These are phyloP conservation scores for Suillus discolor DNA, from an alignment of 768 basidiomycete species.

Conservation along the genomic window DNA sequence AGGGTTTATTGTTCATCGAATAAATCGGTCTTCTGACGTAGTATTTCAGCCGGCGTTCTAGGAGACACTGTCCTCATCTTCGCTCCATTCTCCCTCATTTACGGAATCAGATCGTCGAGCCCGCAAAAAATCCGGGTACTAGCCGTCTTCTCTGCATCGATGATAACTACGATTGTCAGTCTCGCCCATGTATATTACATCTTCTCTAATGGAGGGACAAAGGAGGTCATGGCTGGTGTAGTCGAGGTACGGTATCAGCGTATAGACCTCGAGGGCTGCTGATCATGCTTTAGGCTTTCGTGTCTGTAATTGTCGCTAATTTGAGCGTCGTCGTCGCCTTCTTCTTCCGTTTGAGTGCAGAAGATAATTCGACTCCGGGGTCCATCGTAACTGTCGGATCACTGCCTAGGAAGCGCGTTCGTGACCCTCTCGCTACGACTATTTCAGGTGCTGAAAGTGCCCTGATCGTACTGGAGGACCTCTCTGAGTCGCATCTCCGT, in stretches of 20 bases:
- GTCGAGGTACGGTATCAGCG: background rate
- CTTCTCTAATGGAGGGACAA: background rate
- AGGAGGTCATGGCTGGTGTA: background rate
- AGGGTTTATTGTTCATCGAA: background rate
- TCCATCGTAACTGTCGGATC: background rate
- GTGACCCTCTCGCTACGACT: background rate
- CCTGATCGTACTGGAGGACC: background rate
- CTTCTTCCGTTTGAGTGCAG: background rate
- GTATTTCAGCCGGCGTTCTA: constrained; percentile 45
- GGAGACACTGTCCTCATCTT: constrained; percentile 51
- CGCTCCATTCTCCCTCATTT: constrained; percentile 48
- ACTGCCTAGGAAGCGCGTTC: background rate
- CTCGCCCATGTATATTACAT: constrained; percentile 45
- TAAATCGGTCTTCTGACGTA: background rate
- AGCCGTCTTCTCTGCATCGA: constrained; percentile 55
- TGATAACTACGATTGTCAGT: constrained; percentile 48
- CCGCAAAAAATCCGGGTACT: constrained; percentile 41
- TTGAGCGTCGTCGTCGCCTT: background rate
- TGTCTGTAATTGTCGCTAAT: background rate
- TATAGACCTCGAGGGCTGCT: background rate
- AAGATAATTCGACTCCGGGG: background rate
- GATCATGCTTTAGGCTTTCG: background rate
- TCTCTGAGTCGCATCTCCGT: background rate
- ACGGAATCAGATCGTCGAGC: constrained; percentile 41
- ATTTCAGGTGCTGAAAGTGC: background rate